Percentiles rank a stretch among this genome's conserved stretches.
These are phyloP conservation scores for Chaetomiaceae sp. DNA, from an alignment of 2,329 filamentous ascomycete species.

Conservation along the genomic window DNA sequence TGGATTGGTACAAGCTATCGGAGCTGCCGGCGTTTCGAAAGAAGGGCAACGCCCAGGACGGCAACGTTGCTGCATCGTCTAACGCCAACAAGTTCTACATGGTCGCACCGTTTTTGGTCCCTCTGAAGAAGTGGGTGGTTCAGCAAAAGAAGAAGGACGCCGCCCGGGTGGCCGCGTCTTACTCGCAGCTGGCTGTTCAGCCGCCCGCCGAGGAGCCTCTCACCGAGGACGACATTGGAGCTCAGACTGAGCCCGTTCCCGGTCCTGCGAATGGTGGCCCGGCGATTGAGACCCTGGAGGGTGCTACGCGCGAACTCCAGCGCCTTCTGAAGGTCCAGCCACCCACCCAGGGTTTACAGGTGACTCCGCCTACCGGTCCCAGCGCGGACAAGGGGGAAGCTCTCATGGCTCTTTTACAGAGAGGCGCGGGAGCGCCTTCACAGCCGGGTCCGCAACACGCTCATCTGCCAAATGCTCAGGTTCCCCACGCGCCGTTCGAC, in stretches of 20 bases:
- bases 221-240: slow-evolving; percentile 56
- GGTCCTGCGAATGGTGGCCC: slow-evolving; percentile 30
- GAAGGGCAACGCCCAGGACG: slow-evolving; percentile 54
- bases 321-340: slow-evolving; percentile 51
- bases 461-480: slow-evolving; percentile 8
- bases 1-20: slow-evolving; percentile 86
- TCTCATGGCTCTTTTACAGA: slow-evolving; percentile 48
- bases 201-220: slow-evolving; percentile 49
- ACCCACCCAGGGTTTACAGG: slow-evolving; percentile 43
- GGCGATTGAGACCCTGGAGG: slow-evolving; percentile 42
- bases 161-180: slow-evolving; percentile 35
- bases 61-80: slow-evolving; percentile 46
- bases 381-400: slow-evolving; percentile 43
- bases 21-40: slow-evolving; percentile 79
- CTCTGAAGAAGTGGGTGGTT: slow-evolving; percentile 84
- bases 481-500: slow-evolving; percentile 49
- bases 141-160: slow-evolving; percentile 71
- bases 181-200: slow-evolving; percentile 37
- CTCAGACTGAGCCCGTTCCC: slow-evolving; percentile 33
- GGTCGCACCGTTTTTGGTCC: slow-evolving; percentile 86
- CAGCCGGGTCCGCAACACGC: slow-evolving; percentile 19
- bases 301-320: slow-evolving; percentile 47
- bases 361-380: slow-evolving; percentile 17
- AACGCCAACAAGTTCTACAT: slow-evolving; percentile 93
- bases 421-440: slow-evolving; percentile 19